Percentiles rank a stretch among this genome's conserved stretches.
phyloP scores from a whole-genome alignment of 2,329 filamentous ascomycete species.

The Colletotrichum musae region DNA sequence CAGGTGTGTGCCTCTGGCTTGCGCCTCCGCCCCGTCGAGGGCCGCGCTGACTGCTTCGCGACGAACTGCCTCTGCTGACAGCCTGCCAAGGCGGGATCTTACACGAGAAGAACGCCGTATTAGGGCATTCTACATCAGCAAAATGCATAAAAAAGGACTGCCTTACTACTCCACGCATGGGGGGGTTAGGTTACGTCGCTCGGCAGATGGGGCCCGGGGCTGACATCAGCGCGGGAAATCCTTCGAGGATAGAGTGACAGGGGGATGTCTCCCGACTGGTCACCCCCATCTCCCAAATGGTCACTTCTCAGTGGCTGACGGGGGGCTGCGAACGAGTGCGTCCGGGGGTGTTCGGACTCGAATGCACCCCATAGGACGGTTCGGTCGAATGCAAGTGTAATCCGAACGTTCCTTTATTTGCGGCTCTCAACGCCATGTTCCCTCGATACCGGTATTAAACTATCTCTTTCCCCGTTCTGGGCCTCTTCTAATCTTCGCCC shows the following conservation, averaged over 20 bases:
- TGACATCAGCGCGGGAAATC: constrained; percentile 21
- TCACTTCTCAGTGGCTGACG: no score
- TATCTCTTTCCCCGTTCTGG: neutral
- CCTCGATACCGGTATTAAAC: neutral
- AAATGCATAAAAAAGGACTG: neutral
- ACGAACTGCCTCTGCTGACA: neutral
- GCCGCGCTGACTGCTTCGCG: neutral
- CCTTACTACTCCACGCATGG: neutral
- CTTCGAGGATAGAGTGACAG: neutral
- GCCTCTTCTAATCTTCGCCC: neutral
- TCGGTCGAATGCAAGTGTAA: neutral
- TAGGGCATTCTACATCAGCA: neutral
- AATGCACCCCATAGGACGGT: neutral
- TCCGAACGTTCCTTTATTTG: no score
- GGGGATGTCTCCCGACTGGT: neutral
- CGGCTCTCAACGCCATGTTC: no score
- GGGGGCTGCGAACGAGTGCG: neutral
- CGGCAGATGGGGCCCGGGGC: neutral
- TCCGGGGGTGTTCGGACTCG: neutral
- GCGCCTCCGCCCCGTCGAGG: neutral
- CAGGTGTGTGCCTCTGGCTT: neutral
- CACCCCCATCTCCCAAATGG: no score
- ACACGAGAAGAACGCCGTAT: neutral
- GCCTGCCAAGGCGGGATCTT: constrained; percentile 13
- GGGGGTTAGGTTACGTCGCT: neutral